Percentiles rank a stretch among this genome's conserved stretches.
Conservation (phyloP, 2,329 filamentous ascomycete species). For the Mycosphaerella sp. region DNA sequence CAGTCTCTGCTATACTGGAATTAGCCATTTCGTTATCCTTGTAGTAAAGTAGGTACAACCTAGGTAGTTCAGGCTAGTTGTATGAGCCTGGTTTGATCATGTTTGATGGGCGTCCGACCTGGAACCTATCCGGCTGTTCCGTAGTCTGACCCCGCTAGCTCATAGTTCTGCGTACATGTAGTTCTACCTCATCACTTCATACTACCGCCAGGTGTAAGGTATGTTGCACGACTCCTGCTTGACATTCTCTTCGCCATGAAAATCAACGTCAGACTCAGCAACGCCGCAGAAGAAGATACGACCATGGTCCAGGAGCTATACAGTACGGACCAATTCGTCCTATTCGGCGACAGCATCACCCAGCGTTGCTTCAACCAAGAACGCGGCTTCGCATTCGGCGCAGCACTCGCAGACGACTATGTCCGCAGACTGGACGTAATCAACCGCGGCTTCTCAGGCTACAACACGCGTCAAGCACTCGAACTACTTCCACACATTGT, state of each 20-base stretch:
- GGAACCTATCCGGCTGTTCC: too few species aligned
- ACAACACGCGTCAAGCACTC: constrained; percentile 71
- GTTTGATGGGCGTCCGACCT: too few species aligned
- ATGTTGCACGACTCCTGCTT: background rate
- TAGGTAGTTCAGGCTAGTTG: too few species aligned
- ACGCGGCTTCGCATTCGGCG: constrained; percentile 65
- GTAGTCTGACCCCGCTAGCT: too few species aligned
- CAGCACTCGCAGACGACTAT: constrained; percentile 64
- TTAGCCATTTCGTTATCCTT: too few species aligned
- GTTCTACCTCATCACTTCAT: too few species aligned
- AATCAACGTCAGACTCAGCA: constrained; percentile 1
- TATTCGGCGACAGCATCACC: constrained; percentile 87
- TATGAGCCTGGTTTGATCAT: too few species aligned
- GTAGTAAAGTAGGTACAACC: too few species aligned
- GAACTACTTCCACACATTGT: constrained; percentile 64
- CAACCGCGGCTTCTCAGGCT: constrained; percentile 80
- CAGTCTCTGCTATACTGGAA: too few species aligned
- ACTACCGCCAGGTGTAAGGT: too few species aligned
- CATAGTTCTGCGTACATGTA: too few species aligned
- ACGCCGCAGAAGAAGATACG: background rate
- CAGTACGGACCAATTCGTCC: constrained; percentile 48
- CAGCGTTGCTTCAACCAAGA: constrained; percentile 58
- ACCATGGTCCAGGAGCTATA: constrained; percentile 2
- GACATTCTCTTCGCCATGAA: constrained; percentile 1
- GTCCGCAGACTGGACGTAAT: constrained; percentile 75